Conservation (phyloP, 257 asterid species). For the Ballota nigra region DNA sequence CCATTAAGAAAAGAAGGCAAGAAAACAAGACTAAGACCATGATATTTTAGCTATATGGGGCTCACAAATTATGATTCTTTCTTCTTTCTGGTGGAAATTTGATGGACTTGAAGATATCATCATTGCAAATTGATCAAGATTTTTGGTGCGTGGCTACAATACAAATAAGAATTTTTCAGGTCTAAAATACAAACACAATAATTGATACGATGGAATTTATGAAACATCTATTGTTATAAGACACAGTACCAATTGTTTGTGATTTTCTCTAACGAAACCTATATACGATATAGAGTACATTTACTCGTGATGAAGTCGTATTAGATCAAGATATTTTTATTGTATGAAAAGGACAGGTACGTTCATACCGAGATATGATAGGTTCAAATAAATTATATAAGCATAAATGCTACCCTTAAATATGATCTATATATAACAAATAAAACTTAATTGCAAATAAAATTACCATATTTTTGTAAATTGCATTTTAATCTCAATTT, state of each 20-base stretch:
- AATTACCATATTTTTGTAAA: too few species aligned
- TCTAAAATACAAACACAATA: not conserved
- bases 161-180: not conserved
- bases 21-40: not conserved
- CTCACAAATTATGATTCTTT: slow-evolving; percentile 6
- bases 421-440: too few species aligned
- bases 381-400: too few species aligned
- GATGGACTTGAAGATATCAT: not conserved
- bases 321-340: too few species aligned
- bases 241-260: not conserved
- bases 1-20: not conserved
- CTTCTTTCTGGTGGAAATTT: slow-evolving; percentile 19
- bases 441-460: too few species aligned
- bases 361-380: not conserved
- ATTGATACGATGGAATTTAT: not conserved
- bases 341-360: too few species aligned
- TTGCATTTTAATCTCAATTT: too few species aligned
- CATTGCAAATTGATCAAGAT: slow-evolving; percentile 11
- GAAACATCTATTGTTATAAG: not conserved
- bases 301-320: too few species aligned
- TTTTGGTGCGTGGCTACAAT: not conserved
- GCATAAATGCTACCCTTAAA: too few species aligned
- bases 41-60: slow-evolving; percentile 20
- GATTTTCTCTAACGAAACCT: too few species aligned
- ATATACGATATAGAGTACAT: too few species aligned